These are phyloP conservation scores for Saccharum officinarum DNA, from an alignment of 176 grass and related monocot genomes.

Conservation along the genomic window DNA sequence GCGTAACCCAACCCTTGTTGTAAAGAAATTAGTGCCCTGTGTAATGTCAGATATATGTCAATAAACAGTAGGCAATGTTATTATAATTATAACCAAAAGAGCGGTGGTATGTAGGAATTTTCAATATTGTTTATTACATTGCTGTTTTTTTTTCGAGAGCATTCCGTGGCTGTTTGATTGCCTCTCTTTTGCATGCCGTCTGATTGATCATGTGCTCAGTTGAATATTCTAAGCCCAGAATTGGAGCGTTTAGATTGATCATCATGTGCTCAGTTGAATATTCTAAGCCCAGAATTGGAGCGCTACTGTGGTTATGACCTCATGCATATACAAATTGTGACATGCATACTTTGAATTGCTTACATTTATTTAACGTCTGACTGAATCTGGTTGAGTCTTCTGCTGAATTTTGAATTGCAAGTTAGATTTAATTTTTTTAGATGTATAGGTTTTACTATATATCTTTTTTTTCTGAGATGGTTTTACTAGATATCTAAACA, in stretches of 20 bases:
- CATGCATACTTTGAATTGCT: background rate
- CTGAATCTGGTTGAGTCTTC: background rate
- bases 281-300: background rate
- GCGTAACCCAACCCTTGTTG: conserved; percentile 60
- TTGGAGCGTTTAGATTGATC: background rate
- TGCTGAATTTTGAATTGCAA: background rate
- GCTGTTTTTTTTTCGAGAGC: background rate
- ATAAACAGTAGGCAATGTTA: conserved; percentile 48
- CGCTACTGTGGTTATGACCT: background rate
- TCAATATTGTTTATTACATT: background rate
- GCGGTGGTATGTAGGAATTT: background rate
- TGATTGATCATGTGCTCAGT: background rate
- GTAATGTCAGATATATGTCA: conserved; percentile 39
- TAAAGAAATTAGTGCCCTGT: conserved; percentile 58
- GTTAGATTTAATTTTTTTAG: too few relatives aligned
- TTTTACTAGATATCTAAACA: too few relatives aligned
- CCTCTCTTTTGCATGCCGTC: background rate
- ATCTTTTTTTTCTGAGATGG: too few relatives aligned
- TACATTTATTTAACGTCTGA: background rate
- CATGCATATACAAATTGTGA: background rate
- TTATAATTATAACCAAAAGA: background rate
- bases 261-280: background rate
- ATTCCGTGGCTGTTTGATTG: background rate
- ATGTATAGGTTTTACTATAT: background rate
- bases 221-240: background rate